Percentiles rank a stretch among this genome's conserved stretches.
Conservation (phyloP, 495 filamentous ascomycete species). For the Penicillium maclennaniae region DNA sequence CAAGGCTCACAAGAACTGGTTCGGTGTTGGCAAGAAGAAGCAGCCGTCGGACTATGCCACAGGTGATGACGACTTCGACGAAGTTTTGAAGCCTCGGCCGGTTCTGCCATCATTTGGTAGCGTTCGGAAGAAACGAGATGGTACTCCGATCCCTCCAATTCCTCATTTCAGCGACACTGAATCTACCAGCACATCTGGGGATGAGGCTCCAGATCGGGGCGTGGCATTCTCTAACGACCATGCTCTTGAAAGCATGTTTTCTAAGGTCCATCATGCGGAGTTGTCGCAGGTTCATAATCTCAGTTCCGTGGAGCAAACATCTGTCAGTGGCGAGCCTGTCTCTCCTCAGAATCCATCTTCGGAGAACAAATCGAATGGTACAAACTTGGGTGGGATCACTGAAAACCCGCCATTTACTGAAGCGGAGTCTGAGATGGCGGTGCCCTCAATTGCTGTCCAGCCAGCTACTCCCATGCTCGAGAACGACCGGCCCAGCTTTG, state of each 20-base stretch:
- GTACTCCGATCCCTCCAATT: slow-evolving; percentile 13
- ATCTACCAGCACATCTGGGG: slow-evolving; percentile 33
- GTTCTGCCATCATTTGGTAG: slow-evolving; percentile 82
- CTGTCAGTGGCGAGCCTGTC: slow-evolving; percentile 5
- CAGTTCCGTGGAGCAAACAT: slow-evolving; percentile 14
- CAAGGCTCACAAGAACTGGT: slow-evolving; percentile 50
- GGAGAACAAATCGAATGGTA: not conserved
- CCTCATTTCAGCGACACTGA: slow-evolving; percentile 38
- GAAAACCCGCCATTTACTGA: slow-evolving; percentile 5
- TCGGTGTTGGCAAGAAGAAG: slow-evolving; percentile 49
- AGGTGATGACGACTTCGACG: slow-evolving; percentile 54
- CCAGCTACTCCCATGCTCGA: slow-evolving; percentile 24
- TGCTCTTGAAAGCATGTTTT: slow-evolving; percentile 56
- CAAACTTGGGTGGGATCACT: not conserved
- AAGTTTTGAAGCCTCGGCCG: slow-evolving; percentile 69
- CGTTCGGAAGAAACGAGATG: slow-evolving; percentile 50
- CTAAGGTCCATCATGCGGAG: slow-evolving; percentile 16
- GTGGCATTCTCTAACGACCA: slow-evolving; percentile 59
- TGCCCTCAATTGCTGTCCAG: slow-evolving; percentile 45
- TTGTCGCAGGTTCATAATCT: slow-evolving; percentile 1
- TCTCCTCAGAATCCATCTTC: not conserved
- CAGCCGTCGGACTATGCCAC: slow-evolving; percentile 36
- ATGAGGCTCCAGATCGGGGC: slow-evolving; percentile 18
- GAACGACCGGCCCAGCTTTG: slow-evolving; percentile 8
- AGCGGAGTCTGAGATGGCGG: slow-evolving; percentile 11